These are phyloP conservation scores for Paramecium tetraurelia DNA, from an alignment of 73 alveolate genomes.

Conservation along the genomic window DNA sequence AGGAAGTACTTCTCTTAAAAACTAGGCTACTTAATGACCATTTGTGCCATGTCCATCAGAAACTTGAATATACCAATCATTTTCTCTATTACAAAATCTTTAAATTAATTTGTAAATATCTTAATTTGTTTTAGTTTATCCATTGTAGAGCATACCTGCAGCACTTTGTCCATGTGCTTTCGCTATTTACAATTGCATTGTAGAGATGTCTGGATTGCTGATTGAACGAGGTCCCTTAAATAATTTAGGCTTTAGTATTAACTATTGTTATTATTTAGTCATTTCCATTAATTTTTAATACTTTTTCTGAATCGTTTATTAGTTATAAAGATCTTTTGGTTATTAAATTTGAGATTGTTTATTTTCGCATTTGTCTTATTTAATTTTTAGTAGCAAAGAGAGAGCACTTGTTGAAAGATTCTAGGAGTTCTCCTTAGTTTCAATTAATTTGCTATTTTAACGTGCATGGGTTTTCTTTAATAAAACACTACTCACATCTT, in stretches of 20 bases:
- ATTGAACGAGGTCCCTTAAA: slow-evolving; percentile 33
- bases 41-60: slow-evolving; percentile 66
- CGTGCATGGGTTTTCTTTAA: slow-evolving; percentile 34
- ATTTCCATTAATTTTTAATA: slow-evolving; percentile 29
- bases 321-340: slow-evolving; percentile 10
- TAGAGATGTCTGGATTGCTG: slow-evolving; percentile 43
- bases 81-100: slow-evolving; percentile 20
- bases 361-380: background rate
- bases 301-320: background rate
- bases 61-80: slow-evolving; percentile 48
- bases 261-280: background rate
- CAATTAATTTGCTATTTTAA: slow-evolving; percentile 42
- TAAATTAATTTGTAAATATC: slow-evolving; percentile 38
- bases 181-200: background rate
- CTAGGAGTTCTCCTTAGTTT: slow-evolving; percentile 11
- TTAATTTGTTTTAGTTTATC: slow-evolving; percentile 52
- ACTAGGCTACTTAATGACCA: slow-evolving; percentile 56
- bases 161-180: background rate
- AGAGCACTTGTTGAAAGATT: slow-evolving; percentile 1
- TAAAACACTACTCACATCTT: background rate
- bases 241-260: background rate
- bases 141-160: slow-evolving; percentile 53
- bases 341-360: background rate
- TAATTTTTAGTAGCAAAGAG: background rate
- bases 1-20: slow-evolving; percentile 45